Conservation (phyloP, 129 eudicot species). For the Artemisia argyi region DNA sequence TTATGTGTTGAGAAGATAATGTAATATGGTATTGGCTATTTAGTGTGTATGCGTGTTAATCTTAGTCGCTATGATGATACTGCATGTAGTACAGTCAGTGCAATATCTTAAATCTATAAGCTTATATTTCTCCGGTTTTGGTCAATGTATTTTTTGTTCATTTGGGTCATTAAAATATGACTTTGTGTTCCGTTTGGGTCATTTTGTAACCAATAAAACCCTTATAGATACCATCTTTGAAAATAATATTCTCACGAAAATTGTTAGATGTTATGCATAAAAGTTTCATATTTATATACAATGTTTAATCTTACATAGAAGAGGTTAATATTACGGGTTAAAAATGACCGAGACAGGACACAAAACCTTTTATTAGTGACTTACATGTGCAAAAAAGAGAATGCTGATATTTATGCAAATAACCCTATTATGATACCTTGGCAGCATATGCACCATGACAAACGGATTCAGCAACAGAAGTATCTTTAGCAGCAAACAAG, state of each 20-base stretch:
- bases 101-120: neutral
- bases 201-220: neutral
- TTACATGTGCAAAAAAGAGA: neutral
- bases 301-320: neutral
- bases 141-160: neutral
- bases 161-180: neutral
- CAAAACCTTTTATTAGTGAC: neutral
- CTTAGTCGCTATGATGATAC: neutral
- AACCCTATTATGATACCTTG: conserved; percentile 51
- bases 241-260: neutral
- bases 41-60: neutral
- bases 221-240: neutral
- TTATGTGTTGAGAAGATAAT: neutral
- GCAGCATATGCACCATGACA: conserved; percentile 41
- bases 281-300: neutral
- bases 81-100: neutral
- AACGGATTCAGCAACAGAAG: conserved; percentile 42
- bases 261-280: neutral
- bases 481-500: conserved; percentile 51
- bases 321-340: neutral
- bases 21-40: neutral
- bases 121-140: neutral
- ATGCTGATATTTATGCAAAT: neutral
- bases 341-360: neutral
- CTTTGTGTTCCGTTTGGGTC: neutral